A percentile compares a stretch with the other conserved stretches of the same genome.
These are phyloP conservation scores for Coleophoma cylindrospora DNA, from an alignment of 2,329 filamentous ascomycete genomes.

Conservation along the genomic window DNA sequence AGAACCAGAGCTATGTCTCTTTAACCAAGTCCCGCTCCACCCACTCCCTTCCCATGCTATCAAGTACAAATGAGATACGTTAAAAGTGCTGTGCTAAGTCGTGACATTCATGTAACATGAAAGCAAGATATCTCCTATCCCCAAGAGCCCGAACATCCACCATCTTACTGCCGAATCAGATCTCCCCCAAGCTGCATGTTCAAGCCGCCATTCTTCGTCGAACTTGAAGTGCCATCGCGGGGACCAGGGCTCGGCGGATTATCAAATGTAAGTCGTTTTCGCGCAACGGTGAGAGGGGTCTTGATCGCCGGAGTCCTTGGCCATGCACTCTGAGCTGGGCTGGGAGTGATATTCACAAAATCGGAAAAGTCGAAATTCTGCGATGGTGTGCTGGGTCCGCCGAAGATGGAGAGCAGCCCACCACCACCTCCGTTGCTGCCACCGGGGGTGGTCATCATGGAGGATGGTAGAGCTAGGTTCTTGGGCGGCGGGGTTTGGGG, in stretches of 20 bases:
- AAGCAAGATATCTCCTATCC: too few species aligned
- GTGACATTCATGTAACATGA: slow-evolving; percentile 3
- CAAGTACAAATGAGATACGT: slow-evolving; percentile 1
- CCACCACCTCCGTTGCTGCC: slow-evolving; percentile 54
- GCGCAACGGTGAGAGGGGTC: slow-evolving; percentile 20
- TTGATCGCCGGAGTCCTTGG: slow-evolving; percentile 23
- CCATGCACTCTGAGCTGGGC: slow-evolving; percentile 86
- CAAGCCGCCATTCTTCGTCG: slow-evolving; percentile 43
- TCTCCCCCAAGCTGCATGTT: slow-evolving; percentile 64
- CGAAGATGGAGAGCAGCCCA: slow-evolving; percentile 60
- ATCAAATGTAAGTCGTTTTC: slow-evolving; percentile 24
- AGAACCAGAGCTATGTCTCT: too few species aligned
- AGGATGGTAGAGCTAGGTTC: slow-evolving; percentile 68
- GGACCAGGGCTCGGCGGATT: slow-evolving; percentile 12
- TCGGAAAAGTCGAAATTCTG: slow-evolving; percentile 90
- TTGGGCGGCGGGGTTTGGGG: slow-evolving; percentile 74
- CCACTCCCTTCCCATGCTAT: not conserved
- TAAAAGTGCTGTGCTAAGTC: not conserved
- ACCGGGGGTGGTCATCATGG: slow-evolving; percentile 83
- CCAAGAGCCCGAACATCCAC: too few species aligned
- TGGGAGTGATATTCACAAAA: slow-evolving; percentile 96
- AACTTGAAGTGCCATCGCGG: slow-evolving; percentile 9
- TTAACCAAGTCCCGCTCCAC: not conserved
- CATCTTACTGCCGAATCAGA: slow-evolving; percentile 33
- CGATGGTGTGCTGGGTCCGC: slow-evolving; percentile 69